Conservation (phyloP, 345 rosid genomes). For the Salix arbutifolia region DNA sequence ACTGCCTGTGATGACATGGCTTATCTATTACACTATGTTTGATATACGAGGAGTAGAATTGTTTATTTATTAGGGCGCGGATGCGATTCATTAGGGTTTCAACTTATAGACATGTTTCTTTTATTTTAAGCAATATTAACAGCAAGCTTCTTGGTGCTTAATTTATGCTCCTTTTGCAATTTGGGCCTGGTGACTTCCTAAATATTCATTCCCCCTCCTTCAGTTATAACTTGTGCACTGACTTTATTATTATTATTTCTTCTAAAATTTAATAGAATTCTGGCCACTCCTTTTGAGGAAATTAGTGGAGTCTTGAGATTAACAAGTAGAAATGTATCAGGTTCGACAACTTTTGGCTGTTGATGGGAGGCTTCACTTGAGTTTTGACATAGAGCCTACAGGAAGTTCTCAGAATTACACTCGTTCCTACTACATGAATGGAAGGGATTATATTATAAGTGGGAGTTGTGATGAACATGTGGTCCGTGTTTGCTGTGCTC, state of each 20-base stretch:
- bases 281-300: neutral
- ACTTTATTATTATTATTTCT: no score
- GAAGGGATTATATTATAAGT: conserved; percentile 84
- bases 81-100: neutral
- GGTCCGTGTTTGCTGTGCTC: conserved; percentile 90
- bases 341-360: conserved; percentile 83
- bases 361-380: conserved; percentile 80
- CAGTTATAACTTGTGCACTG: neutral
- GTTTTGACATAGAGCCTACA: conserved; percentile 64
- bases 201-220: neutral
- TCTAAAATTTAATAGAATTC: neutral
- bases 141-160: neutral
- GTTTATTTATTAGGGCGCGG: neutral
- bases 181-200: neutral
- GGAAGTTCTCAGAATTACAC: conserved; percentile 88
- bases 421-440: conserved; percentile 89
- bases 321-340: conserved; percentile 37
- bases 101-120: neutral
- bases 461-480: conserved; percentile 91
- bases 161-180: neutral
- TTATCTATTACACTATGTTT: neutral
- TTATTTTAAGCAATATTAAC: neutral
- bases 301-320: neutral
- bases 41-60: neutral
- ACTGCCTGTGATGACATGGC: neutral